Percentiles rank a stretch among this genome's conserved stretches.
phyloP scores from a whole-genome alignment of 805 yeast genomes.

The Candida anglica region DNA sequence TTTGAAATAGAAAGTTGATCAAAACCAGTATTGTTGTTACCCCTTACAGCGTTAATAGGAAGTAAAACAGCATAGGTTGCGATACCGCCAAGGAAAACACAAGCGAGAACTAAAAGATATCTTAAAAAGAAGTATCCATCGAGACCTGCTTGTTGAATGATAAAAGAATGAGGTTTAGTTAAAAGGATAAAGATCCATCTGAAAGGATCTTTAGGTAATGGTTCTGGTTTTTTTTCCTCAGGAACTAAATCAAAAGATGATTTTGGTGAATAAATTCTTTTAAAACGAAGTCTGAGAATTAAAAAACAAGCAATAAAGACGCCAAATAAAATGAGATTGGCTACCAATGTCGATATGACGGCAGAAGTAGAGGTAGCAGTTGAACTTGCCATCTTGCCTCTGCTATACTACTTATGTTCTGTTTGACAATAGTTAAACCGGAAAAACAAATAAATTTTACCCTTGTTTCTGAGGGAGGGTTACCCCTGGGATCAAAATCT shows the following conservation, averaged over 20 bases:
- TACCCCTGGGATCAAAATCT: no score
- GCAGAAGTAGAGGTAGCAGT: slow-evolving; percentile 61
- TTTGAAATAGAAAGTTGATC: slow-evolving; percentile 78
- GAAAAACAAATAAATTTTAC: no score
- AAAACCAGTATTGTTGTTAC: slow-evolving; percentile 60
- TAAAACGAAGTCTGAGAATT: slow-evolving; percentile 59
- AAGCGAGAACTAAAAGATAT: slow-evolving; percentile 57
- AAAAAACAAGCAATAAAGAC: slow-evolving; percentile 61
- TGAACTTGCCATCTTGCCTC: slow-evolving; percentile 19
- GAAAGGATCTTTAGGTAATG: slow-evolving; percentile 64
- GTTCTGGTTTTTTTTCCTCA: slow-evolving; percentile 65
- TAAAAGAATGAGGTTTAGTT: slow-evolving; percentile 64
- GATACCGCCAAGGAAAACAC: slow-evolving; percentile 42
- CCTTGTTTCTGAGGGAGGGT: no score
- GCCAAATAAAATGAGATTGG: slow-evolving; percentile 65
- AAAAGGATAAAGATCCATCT: slow-evolving; percentile 68
- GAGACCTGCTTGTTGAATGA: slow-evolving; percentile 84
- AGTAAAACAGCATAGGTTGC: slow-evolving; percentile 64
- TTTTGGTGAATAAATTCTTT: slow-evolving; percentile 82
- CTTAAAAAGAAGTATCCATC: slow-evolving; percentile 91
- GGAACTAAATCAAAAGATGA: slow-evolving; percentile 56
- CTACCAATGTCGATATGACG: slow-evolving; percentile 65
- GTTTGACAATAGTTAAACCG: no score
- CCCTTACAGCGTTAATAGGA: slow-evolving; percentile 78
- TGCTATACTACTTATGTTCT: no score